phyloP scores from a whole-genome alignment of 2,329 filamentous ascomycete species.

The Cladosporium cucumerinum region DNA sequence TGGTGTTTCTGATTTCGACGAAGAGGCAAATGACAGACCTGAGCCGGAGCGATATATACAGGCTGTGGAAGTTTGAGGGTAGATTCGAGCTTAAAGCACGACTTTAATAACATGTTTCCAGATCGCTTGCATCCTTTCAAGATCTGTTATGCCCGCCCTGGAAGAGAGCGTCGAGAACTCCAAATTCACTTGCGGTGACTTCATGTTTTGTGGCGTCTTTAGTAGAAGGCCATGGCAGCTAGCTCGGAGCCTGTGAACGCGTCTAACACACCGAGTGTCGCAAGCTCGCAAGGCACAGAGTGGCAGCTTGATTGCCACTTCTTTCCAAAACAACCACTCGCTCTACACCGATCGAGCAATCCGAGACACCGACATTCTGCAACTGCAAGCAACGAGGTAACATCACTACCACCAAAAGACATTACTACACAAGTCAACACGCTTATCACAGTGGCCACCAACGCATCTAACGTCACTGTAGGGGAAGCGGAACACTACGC shows the following conservation, averaged over 20 bases:
- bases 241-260: not conserved
- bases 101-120: not conserved
- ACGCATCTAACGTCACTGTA: too few relatives aligned
- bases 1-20: not conserved
- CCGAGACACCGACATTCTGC: not conserved
- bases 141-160: not conserved
- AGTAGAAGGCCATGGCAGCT: not conserved
- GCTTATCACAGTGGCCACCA: not conserved
- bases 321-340: not conserved
- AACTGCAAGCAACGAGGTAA: not conserved
- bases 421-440: not conserved
- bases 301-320: not conserved
- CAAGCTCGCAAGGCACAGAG: not conserved
- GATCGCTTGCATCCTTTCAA: not conserved
- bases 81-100: not conserved
- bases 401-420: not conserved
- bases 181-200: not conserved
- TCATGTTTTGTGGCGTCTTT: not conserved
- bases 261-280: not conserved
- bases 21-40: not conserved
- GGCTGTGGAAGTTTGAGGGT: not conserved
- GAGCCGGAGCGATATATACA: slow-evolving; percentile 1
- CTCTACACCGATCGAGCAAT: not conserved
- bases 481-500: too few relatives aligned
- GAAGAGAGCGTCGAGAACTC: not conserved